Conservation (phyloP, 257 asterid species). For the Penstemon barbatus region DNA sequence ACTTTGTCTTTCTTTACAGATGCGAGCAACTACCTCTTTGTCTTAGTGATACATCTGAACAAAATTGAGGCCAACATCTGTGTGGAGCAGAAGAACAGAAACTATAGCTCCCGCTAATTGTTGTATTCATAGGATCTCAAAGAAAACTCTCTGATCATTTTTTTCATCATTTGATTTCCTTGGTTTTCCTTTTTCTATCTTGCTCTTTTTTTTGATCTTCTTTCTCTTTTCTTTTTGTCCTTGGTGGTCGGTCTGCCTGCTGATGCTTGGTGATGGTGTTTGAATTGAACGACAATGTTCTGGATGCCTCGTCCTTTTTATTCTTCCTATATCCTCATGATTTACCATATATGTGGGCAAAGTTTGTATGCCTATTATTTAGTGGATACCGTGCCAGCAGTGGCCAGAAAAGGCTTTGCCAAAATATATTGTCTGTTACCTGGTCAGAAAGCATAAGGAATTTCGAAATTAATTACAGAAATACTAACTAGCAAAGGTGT, state of each 20-base stretch:
- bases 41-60: background rate
- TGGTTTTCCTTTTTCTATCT: background rate
- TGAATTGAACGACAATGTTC: too few relatives aligned
- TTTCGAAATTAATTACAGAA: too few relatives aligned
- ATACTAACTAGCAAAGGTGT: background rate
- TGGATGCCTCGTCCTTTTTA: too few relatives aligned
- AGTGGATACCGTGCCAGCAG: too few relatives aligned
- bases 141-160: background rate
- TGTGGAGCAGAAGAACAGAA: background rate
- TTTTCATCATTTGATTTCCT: background rate
- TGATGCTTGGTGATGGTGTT: background rate
- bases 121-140: background rate
- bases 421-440: too few relatives aligned
- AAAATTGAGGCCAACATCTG: background rate
- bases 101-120: background rate
- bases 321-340: too few relatives aligned
- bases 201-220: background rate
- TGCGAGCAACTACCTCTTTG: background rate
- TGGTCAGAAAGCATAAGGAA: too few relatives aligned
- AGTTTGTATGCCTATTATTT: too few relatives aligned
- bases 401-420: too few relatives aligned
- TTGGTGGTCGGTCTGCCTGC: background rate
- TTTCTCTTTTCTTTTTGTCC: background rate
- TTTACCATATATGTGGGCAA: too few relatives aligned
- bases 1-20: too few relatives aligned